Evolutionary conservation across 2,329 filamentous ascomycete species (phyloP).

Genomic region (Apiospora arundinis): DNA sequence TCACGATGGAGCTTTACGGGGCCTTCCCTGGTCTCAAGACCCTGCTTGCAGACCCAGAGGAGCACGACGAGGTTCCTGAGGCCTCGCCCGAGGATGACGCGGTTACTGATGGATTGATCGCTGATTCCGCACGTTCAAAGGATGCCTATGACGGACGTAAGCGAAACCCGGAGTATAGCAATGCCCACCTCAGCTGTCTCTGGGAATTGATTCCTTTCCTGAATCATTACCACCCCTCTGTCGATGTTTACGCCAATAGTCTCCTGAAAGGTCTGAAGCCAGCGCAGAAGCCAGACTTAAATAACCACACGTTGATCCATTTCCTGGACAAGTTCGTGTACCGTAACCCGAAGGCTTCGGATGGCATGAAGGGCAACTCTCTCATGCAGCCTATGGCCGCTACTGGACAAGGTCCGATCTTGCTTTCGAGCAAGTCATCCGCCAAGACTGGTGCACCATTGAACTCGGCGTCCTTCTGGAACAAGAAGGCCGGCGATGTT

Average conservation of each 20-base stretch:
- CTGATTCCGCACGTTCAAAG: conserved; percentile 33
- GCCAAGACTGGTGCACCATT: conserved; percentile 53
- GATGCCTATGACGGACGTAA: conserved; percentile 84
- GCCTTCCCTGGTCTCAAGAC: conserved; percentile 82
- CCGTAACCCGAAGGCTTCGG: conserved; percentile 81
- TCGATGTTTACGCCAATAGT: conserved; percentile 79
- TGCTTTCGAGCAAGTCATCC: conserved; percentile 58
- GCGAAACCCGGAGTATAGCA: conserved; percentile 87
- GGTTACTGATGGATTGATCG: conserved; percentile 32
- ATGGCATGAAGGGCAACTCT: conserved; percentile 75
- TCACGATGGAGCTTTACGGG: conserved; percentile 80
- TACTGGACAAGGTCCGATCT: conserved; percentile 61
- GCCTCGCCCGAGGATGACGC: conserved; percentile 45
- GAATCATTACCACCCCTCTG: conserved; percentile 90
- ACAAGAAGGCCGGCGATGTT: conserved; percentile 85
- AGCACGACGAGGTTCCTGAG: conserved; percentile 70
- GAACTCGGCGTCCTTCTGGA: conserved; percentile 91
- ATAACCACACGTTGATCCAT: conserved; percentile 88
- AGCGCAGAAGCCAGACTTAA: conserved; percentile 87
- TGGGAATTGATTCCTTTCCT: conserved; percentile 90
- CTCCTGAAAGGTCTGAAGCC: conserved; percentile 73
- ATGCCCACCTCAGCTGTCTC: conserved; percentile 89
- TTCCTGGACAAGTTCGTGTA: conserved; percentile 99
- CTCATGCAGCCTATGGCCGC: conserved; percentile 91
- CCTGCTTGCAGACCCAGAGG: conserved; percentile 81